phyloP scores from a whole-genome alignment of 345 rosid species.

The Pistacia vera region DNA sequence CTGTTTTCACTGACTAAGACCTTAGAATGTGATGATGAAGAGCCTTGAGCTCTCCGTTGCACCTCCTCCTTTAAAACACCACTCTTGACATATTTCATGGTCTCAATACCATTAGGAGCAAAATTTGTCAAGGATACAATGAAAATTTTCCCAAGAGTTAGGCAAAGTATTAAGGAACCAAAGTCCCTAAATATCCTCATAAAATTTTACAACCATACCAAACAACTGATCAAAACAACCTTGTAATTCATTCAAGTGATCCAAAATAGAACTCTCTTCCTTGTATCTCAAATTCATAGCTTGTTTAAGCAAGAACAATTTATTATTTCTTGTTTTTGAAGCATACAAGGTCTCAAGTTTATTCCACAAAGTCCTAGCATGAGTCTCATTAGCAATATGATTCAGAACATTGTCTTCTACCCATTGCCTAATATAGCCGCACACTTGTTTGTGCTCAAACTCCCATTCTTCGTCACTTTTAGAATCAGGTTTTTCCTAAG shows the following conservation, averaged over 20 bases:
- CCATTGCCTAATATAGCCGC: not conserved
- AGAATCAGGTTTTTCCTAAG: too few relatives aligned
- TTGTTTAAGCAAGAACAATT: too few relatives aligned
- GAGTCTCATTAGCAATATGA: not conserved
- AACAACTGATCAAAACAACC: not conserved
- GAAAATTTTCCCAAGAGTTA: not conserved
- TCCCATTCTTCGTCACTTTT: too few relatives aligned
- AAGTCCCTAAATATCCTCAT: not conserved
- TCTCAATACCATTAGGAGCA: not conserved
- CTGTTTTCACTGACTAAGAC: not conserved
- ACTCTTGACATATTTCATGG: not conserved
- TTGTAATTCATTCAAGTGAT: conserved; percentile 4
- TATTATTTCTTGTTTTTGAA: not conserved
- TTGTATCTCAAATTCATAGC: not conserved
- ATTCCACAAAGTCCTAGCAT: not conserved
- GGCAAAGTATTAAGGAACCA: not conserved
- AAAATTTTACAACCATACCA: not conserved
- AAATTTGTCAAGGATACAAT: not conserved
- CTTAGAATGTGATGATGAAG: not conserved
- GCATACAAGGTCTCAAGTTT: conserved; percentile 2
- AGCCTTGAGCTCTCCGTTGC: not conserved
- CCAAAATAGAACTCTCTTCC: not conserved
- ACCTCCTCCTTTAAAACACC: conserved; percentile 9
- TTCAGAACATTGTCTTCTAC: not conserved
- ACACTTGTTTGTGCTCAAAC: not conserved